Base-by-base conservation (phyloP, 2,329 filamentous ascomycete genomes). In the Aspergillus arachidicola region DNA sequence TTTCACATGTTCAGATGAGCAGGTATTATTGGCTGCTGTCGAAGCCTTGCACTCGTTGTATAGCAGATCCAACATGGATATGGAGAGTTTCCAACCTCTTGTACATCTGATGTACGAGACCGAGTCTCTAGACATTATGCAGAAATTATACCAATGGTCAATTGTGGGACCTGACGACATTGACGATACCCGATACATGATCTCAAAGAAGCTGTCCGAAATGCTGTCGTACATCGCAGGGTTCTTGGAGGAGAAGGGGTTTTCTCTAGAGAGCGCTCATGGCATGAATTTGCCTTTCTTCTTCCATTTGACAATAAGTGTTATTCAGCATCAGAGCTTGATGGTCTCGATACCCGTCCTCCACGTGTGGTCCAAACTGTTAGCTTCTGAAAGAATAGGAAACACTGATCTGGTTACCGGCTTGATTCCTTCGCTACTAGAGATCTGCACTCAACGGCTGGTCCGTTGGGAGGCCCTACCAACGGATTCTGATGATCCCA, bases 181-280 rank as follows among this genome's bases (percentile, higher is more conserved):
- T 63, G 92, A 97, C 68, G 93, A 97, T 72, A 90, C 93, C 72
- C 96, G 93, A 75, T 98, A 99, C 75, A 88, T 92, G 60, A 88
- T 97, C 69, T 89, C 92, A 46, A 98, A 98, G 81, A 97, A 96
- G 78, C 87, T 98, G 54, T 93, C 94, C 1, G 95, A 99, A 91
- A 87, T 97, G 81, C 83, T 97, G 11, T 94, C 94, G 28, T 92
- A 91, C 71, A 83, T 97, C 19, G 93, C 91, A 21, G 90, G 91
- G 67, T 94, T 94, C 72, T 85, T 97, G 64, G 92, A 95, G 71
- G 87, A 91, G 65, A 92, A 92, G 68, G 90, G 89, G 64, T 82
- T 86, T 32, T 82, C 87, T 51, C 82, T 94, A 41, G 89, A 91
- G 63, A 84, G 66, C 45, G 71, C 71, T 61, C 68, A 78, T 75